These are phyloP conservation scores for Rhodosorus marinus DNA, from an alignment of 23 red algal species.

Conservation along the genomic window DNA sequence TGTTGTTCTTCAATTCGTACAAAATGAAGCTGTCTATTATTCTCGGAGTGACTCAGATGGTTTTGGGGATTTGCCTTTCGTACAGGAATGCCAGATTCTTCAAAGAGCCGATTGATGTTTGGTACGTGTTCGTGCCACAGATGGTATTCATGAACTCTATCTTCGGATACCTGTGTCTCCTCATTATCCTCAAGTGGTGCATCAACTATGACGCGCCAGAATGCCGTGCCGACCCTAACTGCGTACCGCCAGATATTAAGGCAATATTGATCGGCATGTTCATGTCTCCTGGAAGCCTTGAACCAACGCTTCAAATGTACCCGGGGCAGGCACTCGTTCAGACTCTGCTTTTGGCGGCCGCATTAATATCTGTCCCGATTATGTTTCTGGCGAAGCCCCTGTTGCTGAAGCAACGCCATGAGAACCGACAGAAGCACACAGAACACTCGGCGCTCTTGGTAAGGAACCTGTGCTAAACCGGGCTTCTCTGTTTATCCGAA, in stretches of 20 bases:
- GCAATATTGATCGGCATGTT: constrained; percentile 82
- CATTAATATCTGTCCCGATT: constrained; percentile 64
- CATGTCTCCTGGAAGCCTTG: constrained; percentile 63
- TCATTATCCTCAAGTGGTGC: constrained; percentile 81
- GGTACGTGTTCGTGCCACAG: constrained; percentile 93
- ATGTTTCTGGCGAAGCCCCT: constrained; percentile 94
- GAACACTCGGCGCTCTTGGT: too few relatives aligned
- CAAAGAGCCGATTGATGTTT: constrained; percentile 46
- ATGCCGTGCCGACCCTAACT: constrained; percentile 41
- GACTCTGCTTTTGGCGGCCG: constrained; percentile 30
- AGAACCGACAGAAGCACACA: too few relatives aligned
- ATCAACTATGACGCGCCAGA: constrained; percentile 65
- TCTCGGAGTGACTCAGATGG: constrained; percentile 85
- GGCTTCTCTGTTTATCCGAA: too few relatives aligned
- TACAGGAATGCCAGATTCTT: constrained; percentile 58
- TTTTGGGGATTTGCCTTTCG: constrained; percentile 77
- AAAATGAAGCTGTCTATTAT: constrained; percentile 98
- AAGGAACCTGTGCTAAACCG: too few relatives aligned
- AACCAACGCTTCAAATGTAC: constrained; percentile 37
- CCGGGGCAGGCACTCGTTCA: constrained; percentile 60
- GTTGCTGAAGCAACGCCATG: constrained; percentile 22
- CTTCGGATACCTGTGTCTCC: constrained; percentile 72
- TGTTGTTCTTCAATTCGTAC: constrained; percentile 87
- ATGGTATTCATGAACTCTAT: constrained; percentile 83
- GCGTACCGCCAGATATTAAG: constrained; percentile 79